Evolutionary conservation across 768 basidiomycete species (phyloP), one percentile per base, ranked within the genome.

Genomic region (Pisolithus tinctorius): DNA sequence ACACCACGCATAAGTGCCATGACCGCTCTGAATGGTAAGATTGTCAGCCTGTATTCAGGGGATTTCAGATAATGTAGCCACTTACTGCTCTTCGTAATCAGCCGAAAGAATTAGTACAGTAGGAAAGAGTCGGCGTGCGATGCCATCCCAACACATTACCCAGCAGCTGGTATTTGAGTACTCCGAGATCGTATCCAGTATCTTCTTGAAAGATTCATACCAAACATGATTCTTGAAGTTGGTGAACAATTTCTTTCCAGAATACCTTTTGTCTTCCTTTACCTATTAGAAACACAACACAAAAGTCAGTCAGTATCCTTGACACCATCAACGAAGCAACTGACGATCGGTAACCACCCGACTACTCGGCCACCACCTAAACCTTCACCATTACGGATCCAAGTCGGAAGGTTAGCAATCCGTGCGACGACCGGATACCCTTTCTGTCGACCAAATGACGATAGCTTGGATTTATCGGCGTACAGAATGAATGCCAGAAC

Each of bases 401-500:
- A 20, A 20, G 20, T 20, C 20, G 2, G 20, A 20, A 20, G 20
- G 20, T 20, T 20, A 20, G 20, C 20, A 20, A 20, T 20, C 20
- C 2, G 20, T 20, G 20, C 20, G 2, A 20, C 20, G 2, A 20
- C 20, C 2, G 20, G 20, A 20, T 20, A 20, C 20, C 20, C 20
- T 20, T 20, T 20, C 20, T 20, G 20, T 20, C 20, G 2, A 20
- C 20, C 20, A 56, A 58, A 2, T 67, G 70, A 0, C 71, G 68
- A 55, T 72, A 74, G 3, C 65, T 63, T 14, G 70, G 74, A 0
- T 48, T 74, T 74, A 54, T 75, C 71, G 2, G 72, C 69, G 61
- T 73, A 75, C 0, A 75, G 45, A 30, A 72, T 68, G 31, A 69
- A 62, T 5, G 55, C 52, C 11, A 71, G 54, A 0, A 67, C 64